Conservation (phyloP, 441 rosid genomes). For the Erodium texanum region DNA sequence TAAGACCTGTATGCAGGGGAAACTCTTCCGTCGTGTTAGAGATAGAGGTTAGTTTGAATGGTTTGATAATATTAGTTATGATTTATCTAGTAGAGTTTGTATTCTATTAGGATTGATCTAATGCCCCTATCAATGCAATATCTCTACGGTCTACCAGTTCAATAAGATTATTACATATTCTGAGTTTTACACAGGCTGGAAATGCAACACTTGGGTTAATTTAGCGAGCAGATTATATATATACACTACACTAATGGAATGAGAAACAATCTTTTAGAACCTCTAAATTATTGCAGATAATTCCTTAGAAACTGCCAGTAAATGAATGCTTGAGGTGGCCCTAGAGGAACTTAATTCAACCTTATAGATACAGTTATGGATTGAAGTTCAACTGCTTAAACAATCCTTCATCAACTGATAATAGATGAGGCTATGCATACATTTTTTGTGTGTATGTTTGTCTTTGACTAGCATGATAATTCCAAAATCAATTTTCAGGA, state of each 20-base stretch:
- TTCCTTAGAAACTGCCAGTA: background rate
- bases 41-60: too few species aligned
- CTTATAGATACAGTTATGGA: background rate
- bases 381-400: background rate
- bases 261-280: background rate
- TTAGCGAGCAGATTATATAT: background rate
- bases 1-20: background rate
- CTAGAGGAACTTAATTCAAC: background rate
- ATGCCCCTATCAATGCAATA: too few species aligned
- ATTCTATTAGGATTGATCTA: too few species aligned
- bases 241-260: background rate
- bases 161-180: too few species aligned
- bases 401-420: background rate
- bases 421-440: background rate
- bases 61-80: too few species aligned
- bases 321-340: background rate
- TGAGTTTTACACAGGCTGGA: background rate
- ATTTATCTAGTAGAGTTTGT: too few species aligned
- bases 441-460: background rate
- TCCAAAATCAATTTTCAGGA: constrained; percentile 43
- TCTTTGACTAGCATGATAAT: constrained; percentile 12
- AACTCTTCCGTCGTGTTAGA: too few species aligned
- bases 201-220: background rate
- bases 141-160: too few species aligned
- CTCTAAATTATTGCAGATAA: background rate